Percentiles rank a stretch among this genome's conserved stretches.
These are phyloP conservation scores for Termitomyces titanicus DNA, from an alignment of 768 basidiomycete genomes.

Conservation along the genomic window DNA sequence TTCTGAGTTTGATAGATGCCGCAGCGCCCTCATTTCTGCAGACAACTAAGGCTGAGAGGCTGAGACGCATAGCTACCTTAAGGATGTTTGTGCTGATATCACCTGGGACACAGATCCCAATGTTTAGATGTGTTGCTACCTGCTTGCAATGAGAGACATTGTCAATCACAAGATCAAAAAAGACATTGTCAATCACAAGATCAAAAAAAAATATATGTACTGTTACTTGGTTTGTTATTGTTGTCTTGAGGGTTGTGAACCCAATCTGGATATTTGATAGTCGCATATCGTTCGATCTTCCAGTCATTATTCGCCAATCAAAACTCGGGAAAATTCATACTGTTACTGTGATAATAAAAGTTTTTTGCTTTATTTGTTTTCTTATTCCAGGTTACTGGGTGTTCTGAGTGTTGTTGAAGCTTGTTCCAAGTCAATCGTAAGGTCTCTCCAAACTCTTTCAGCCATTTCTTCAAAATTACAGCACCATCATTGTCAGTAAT, in stretches of 20 bases:
- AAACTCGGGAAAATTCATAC: not conserved
- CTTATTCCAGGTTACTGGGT: not conserved
- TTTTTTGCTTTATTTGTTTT: not conserved
- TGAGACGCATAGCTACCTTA: not conserved
- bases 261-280: not conserved
- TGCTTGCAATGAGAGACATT: no score
- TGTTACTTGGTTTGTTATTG: no score
- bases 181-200: no score
- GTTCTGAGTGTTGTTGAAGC: not conserved
- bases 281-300: not conserved
- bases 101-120: not conserved
- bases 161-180: no score
- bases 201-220: no score
- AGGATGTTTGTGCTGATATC: not conserved
- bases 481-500: not conserved
- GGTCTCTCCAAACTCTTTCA: not conserved
- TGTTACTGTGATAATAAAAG: not conserved
- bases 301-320: not conserved
- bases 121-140: no score
- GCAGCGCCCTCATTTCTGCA: not conserved
- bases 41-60: not conserved
- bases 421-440: not conserved
- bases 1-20: no score
- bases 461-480: not conserved
- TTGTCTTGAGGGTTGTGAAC: no score